Conservation (phyloP, 305 asterid species). For the Petunia hybrid region DNA sequence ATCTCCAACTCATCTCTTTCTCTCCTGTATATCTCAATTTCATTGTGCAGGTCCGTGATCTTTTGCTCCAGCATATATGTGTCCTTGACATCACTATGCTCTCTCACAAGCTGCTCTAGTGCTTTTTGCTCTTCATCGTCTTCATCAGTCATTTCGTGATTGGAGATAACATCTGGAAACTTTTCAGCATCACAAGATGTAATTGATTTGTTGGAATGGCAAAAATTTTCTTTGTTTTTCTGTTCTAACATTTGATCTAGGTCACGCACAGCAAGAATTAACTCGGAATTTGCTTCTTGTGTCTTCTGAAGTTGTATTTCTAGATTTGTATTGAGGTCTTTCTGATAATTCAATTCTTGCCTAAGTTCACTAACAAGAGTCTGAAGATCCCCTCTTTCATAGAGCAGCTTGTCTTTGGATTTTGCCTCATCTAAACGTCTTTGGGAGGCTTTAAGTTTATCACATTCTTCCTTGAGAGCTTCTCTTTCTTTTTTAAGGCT, state of each 20-base stretch:
- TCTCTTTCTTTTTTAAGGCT: conserved; percentile 85
- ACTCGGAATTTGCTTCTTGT: conserved; percentile 84
- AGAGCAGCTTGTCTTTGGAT: conserved; percentile 44
- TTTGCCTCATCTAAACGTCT: conserved; percentile 47
- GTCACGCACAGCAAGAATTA: conserved; percentile 89
- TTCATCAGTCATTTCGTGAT: conserved; percentile 42
- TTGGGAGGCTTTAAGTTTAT: conserved; percentile 54
- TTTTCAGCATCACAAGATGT: conserved; percentile 36
- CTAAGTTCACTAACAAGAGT: conserved; percentile 75
- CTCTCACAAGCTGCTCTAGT: conserved; percentile 81
- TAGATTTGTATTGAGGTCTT: conserved; percentile 75
- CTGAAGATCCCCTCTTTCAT: conserved; percentile 61
- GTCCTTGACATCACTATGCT: conserved; percentile 67
- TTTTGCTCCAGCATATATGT: conserved; percentile 74
- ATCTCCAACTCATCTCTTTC: conserved; percentile 87
- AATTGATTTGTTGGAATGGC: conserved; percentile 38
- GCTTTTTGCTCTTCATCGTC: conserved; percentile 87
- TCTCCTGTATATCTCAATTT: conserved; percentile 73
- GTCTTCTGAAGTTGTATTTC: conserved; percentile 86
- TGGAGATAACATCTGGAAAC: conserved; percentile 36
- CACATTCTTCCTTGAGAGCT: conserved; percentile 65
- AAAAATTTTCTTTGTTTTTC: conserved; percentile 59
- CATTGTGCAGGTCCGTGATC: conserved; percentile 71
- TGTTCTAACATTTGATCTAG: conserved; percentile 88
- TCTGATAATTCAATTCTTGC: conserved; percentile 80